A percentile compares a stretch with the other conserved stretches of the same genome.
phyloP scores from a whole-genome alignment of 139 green algal species.

The Trebouxia sp. region DNA sequence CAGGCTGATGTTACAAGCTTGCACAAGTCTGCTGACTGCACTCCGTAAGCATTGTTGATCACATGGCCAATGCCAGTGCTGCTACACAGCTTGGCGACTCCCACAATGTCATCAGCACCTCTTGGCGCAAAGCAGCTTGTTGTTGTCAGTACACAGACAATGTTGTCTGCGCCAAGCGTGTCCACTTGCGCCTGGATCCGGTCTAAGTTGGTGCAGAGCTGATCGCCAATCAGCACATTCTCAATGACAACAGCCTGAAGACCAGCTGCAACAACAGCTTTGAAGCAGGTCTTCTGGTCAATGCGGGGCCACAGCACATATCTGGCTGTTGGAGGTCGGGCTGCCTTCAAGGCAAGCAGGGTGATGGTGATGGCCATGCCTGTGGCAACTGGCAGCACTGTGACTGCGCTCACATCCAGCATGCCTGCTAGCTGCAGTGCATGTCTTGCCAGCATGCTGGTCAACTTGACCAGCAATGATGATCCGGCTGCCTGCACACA shows the following conservation, averaged over 20 bases:
- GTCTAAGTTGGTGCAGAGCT: conserved; percentile 86
- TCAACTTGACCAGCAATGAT: conserved; percentile 80
- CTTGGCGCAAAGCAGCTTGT: conserved; percentile 96
- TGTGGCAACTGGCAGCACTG: conserved; percentile 89
- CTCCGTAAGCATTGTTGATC: conserved; percentile 98
- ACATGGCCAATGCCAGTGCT: conserved; percentile 77
- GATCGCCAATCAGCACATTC: conserved; percentile 55
- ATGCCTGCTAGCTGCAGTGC: conserved; percentile 74
- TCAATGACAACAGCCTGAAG: conserved; percentile 73
- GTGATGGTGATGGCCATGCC: conserved; percentile 88
- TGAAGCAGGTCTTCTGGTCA: conserved; percentile 99
- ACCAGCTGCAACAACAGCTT: conserved; percentile 78
- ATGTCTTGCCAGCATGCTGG: conserved; percentile 72
- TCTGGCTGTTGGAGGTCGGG: conserved; percentile 24
- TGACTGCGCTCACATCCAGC: conserved; percentile 57
- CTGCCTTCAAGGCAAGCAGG: conserved; percentile 62
- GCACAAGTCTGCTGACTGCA: conserved; percentile 70
- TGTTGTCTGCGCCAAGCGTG: conserved; percentile 42
- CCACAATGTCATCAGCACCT: conserved; percentile 67
- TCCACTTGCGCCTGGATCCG: conserved; percentile 48
- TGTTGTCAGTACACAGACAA: conserved; percentile 84
- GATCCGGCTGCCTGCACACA: conserved; percentile 77
- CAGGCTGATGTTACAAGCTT: conserved; percentile 48
- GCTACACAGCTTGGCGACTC: conserved; percentile 79
- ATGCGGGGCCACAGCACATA: conserved; percentile 93